Base-by-base conservation (phyloP, 2,329 filamentous ascomycete species). In the Trichoderma cornu-damae region DNA sequence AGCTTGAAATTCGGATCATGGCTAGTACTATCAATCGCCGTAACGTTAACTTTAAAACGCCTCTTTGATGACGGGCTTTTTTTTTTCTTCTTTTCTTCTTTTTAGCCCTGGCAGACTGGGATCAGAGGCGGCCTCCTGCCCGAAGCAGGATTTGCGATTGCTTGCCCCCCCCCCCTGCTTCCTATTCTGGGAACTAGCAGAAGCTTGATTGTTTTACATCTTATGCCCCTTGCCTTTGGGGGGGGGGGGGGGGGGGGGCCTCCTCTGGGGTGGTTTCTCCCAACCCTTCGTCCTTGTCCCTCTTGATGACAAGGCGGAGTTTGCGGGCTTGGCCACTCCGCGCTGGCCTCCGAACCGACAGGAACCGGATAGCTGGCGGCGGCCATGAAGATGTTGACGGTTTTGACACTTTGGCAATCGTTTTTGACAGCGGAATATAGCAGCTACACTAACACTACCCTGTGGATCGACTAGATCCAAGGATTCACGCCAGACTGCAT, bases 11-110 rank as follows among this genome's bases (percentile, higher is more conserved):
- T 55, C 38, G 28, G 22, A 34, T 30, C 16, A 18, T 16, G 28
- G 20, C n/a, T n/a, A n/a, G n/a, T n/a, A 35, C 20, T 44, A 51
- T 51, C 35, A 24, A 6, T 35, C 37, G 4, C 42, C n/a, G 51
- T 55, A 55, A 55, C 51, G 51, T 55, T 55, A 30, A 55, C 42
- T 55, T 44, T 38, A 38, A 47, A 28, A 38, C 16, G 24, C 24
- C 42, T 7, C 9, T 20, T 47, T 28, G 42, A 47, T 16, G 12
- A 32, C 32, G 34, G 32, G n/a, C n/a, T n/a, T n/a, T 11, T 16
- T 37, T 7, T n/a, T 12, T 3, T 2, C 14, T n/a, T 37, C 14
- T 37, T n/a, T n/a, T n/a, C 32, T 5, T n/a, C 34, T 22, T 24
- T 14, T 30, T 52, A 34, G 26, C 37, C n/a, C 26, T 52, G 16